Conservation (phyloP, 2,329 filamentous ascomycete genomes). For the Aspergillus hortae region DNA sequence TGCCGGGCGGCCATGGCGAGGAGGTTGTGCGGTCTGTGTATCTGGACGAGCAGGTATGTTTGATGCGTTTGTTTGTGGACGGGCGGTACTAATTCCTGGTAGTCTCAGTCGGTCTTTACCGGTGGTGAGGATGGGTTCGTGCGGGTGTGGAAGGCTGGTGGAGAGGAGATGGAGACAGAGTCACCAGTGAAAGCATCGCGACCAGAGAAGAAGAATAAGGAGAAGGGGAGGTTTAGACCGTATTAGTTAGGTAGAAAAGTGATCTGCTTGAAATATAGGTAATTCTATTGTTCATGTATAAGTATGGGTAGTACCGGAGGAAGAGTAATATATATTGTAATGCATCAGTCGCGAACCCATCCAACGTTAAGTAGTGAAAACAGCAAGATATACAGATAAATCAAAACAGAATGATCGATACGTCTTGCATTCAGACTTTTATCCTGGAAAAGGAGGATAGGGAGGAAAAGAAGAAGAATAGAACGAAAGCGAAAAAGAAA, state of each 20-base stretch:
- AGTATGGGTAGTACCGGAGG: neutral
- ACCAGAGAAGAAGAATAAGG: slow-evolving; percentile 28
- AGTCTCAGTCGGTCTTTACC: slow-evolving; percentile 42
- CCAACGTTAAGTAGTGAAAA: too few species aligned
- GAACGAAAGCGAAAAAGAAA: slow-evolving; percentile 9
- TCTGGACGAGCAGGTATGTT: slow-evolving; percentile 42
- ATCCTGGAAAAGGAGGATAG: too few species aligned
- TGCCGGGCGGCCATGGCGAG: slow-evolving; percentile 47
- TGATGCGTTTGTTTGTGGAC: neutral
- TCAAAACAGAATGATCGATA: too few species aligned
- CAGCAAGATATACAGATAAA: too few species aligned
- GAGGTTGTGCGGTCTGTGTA: slow-evolving; percentile 47
- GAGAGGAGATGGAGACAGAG: slow-evolving; percentile 11
- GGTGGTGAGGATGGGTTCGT: slow-evolving; percentile 45
- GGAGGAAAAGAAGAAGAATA: slow-evolving; percentile 1
- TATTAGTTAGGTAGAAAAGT: slow-evolving; percentile 18
- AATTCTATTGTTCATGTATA: too few species aligned
- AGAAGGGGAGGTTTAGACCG: slow-evolving; percentile 38
- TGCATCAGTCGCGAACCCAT: neutral
- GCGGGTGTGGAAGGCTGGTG: slow-evolving; percentile 35
- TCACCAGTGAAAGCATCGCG: slow-evolving; percentile 21
- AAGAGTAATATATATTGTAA: neutral
- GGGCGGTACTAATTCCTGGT: neutral
- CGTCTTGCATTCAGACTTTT: too few species aligned
- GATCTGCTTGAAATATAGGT: neutral